Conservation (phyloP, 805 yeast species). For the Candida piceae region DNA sequence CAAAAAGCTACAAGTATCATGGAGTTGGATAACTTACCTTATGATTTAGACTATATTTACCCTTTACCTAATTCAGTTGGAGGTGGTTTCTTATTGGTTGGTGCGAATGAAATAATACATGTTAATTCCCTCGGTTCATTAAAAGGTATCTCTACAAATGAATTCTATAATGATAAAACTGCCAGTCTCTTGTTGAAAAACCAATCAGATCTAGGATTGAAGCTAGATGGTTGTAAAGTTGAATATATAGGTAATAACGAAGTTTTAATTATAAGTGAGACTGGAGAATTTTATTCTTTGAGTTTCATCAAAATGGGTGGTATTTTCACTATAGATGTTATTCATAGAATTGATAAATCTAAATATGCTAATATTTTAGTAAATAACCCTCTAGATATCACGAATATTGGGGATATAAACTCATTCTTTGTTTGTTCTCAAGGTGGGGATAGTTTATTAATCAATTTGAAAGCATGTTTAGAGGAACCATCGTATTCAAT, state of each 20-base stretch:
- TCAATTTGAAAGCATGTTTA: constrained; percentile 40
- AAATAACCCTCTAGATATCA: constrained; percentile 36
- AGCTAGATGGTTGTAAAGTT: constrained; percentile 48
- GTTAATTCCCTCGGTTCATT: constrained; percentile 73
- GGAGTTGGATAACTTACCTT: constrained; percentile 62
- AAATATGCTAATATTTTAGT: constrained; percentile 20
- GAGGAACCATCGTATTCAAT: too few relatives aligned
- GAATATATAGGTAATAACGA: constrained; percentile 31
- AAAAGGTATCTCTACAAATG: constrained; percentile 59
- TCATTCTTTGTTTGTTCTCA: constrained; percentile 55
- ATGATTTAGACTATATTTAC: constrained; percentile 59
- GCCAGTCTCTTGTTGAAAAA: constrained; percentile 41
- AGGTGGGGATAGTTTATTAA: constrained; percentile 53
- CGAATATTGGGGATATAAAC: constrained; percentile 34
- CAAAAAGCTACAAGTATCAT: constrained; percentile 63
- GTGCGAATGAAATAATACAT: constrained; percentile 73
- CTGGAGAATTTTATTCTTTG: constrained; percentile 38
- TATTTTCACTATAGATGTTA: constrained; percentile 27
- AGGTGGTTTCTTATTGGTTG: constrained; percentile 64
- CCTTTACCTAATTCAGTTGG: constrained; percentile 63
- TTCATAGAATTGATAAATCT: constrained; percentile 15
- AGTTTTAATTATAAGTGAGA: constrained; percentile 35
- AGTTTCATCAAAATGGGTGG: constrained; percentile 32
- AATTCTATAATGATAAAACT: constrained; percentile 36
- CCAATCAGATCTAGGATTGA: constrained; percentile 45